phyloP scores from a whole-genome alignment of 257 asterid genomes.

The Przewalskia tangutica region DNA sequence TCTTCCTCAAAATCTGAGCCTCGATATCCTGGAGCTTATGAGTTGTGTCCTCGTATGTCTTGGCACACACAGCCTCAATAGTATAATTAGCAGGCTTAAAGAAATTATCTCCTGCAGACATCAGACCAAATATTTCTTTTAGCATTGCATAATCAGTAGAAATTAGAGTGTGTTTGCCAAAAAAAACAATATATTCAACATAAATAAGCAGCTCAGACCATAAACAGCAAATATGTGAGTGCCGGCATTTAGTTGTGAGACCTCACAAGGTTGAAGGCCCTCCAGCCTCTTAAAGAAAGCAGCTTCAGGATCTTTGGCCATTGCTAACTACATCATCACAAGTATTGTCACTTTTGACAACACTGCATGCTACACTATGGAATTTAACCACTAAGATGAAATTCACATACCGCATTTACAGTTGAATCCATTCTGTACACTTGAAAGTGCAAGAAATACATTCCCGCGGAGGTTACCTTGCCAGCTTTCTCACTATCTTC shows the following conservation, averaged over 20 bases:
- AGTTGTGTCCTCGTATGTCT: constrained; percentile 87
- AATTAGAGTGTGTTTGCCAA: constrained; percentile 6
- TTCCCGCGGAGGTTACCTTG: constrained; percentile 90
- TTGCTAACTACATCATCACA: constrained; percentile 35
- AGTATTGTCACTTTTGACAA: neutral
- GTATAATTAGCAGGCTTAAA: constrained; percentile 84
- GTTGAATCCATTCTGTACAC: constrained; percentile 99
- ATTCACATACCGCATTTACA: constrained; percentile 74
- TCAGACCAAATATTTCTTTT: neutral
- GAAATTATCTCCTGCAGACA: constrained; percentile 87
- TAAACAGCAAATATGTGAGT: constrained; percentile 98
- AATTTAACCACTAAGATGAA: neutral
- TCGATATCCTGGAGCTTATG: constrained; percentile 76
- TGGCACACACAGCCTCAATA: constrained; percentile 91
- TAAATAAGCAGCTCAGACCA: constrained; percentile 54
- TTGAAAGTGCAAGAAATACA: constrained; percentile 98
- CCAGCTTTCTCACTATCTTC: constrained; percentile 97
- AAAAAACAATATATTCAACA: constrained; percentile 1
- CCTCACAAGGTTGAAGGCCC: constrained; percentile 99
- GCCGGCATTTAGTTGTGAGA: constrained; percentile 92
- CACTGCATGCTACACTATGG: neutral
- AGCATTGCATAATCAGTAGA: neutral
- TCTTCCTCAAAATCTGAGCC: constrained; percentile 84
- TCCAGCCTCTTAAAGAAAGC: constrained; percentile 95
- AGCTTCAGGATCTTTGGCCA: constrained; percentile 96